Evolutionary conservation across 805 yeast species (phyloP).

Genomic region (Kodamaea kaohsiungensis): DNA sequence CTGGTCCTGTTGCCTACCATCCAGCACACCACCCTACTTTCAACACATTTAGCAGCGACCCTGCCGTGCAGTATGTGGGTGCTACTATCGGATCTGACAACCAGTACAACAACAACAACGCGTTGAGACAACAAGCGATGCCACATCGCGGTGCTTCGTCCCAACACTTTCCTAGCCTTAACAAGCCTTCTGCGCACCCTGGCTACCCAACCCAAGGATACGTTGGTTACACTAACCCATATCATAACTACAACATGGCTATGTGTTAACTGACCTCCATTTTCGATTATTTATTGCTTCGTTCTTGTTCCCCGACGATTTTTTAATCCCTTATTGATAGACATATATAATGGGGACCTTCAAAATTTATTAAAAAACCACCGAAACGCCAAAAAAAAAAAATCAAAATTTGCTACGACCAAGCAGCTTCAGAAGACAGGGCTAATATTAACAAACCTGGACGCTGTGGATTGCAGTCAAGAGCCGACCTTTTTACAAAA

Average conservation of each 20-base stretch:
- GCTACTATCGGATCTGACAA: constrained; percentile 9
- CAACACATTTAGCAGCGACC: constrained; percentile 16
- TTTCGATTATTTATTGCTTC: constrained; percentile 3
- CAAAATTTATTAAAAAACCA: background rate
- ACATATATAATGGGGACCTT: background rate
- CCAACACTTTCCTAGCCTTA: constrained; percentile 4
- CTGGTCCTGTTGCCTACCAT: constrained; percentile 21
- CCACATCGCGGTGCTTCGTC: constrained; percentile 4
- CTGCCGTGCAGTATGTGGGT: constrained; percentile 23
- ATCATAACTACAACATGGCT: constrained; percentile 36
- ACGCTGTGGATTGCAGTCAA: background rate
- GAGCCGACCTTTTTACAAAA: background rate
- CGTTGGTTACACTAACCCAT: constrained; percentile 41
- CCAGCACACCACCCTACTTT: constrained; percentile 9
- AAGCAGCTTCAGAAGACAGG: background rate
- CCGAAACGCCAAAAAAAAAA: background rate
- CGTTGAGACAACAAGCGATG: constrained; percentile 1
- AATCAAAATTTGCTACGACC: background rate
- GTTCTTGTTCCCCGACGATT: background rate
- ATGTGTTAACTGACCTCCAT: constrained; percentile 13
- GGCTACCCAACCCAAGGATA: constrained; percentile 13
- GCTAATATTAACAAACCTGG: background rate
- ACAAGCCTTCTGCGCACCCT: constrained; percentile 2
- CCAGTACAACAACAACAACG: background rate
- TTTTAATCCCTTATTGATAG: background rate